Conservation (phyloP, 1,284 basidiomycete species). For the Pascua guehoae region DNA sequence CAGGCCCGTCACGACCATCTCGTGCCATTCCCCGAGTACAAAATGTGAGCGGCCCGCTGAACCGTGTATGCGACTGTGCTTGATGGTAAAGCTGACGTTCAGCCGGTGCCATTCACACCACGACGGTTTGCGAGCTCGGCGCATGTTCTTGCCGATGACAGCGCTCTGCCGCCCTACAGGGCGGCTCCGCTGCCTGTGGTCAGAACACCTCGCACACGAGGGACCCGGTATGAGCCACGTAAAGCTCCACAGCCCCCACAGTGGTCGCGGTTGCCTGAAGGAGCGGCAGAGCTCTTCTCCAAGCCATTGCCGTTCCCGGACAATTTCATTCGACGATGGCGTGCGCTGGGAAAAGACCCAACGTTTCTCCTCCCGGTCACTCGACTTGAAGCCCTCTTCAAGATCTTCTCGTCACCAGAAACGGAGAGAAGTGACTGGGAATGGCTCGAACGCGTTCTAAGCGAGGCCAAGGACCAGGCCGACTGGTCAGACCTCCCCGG, state of each 20-base stretch:
- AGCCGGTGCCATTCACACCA: not conserved
- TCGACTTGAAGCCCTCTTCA: slow-evolving; percentile 1
- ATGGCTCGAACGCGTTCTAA: slow-evolving; percentile 9
- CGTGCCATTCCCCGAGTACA: no score
- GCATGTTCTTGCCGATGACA: not conserved
- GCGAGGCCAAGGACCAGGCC: not conserved
- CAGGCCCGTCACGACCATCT: not conserved
- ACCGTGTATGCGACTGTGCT: no score
- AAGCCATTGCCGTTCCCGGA: no score
- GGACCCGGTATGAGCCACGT: no score
- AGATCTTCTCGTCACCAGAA: not conserved
- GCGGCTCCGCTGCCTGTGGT: no score
- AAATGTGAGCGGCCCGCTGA: no score
- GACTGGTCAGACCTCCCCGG: slow-evolving; percentile 9
- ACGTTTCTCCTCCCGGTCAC: not conserved
- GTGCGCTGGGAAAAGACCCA: not conserved
- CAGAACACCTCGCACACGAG: no score
- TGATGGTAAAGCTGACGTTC: not conserved
- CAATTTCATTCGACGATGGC: no score
- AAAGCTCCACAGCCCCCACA: no score
- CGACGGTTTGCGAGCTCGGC: slow-evolving; percentile 14
- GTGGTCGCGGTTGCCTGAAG: no score
- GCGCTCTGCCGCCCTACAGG: no score
- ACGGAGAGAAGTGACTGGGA: slow-evolving; percentile 7
- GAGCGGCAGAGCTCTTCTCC: no score